Conservation (phyloP, 306 rosid genomes). For the Dalbergia oliveri region DNA sequence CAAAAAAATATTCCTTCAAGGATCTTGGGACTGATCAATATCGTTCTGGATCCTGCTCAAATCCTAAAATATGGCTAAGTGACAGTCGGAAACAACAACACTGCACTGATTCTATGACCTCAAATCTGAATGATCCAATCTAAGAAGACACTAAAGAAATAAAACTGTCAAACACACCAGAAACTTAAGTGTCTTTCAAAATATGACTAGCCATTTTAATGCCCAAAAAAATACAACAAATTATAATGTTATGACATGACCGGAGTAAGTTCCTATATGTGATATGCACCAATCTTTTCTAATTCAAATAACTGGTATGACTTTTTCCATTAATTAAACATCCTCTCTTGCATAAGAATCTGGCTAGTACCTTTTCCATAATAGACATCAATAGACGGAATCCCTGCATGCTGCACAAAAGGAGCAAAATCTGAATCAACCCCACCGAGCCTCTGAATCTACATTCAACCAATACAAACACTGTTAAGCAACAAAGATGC, state of each 20-base stretch:
- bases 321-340: background rate
- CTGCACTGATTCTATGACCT: slow-evolving; percentile 11
- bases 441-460: slow-evolving; percentile 69
- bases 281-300: background rate
- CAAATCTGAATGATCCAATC: background rate
- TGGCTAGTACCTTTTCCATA: slow-evolving; percentile 63
- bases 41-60: slow-evolving; percentile 6
- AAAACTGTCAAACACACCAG: background rate
- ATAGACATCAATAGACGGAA: slow-evolving; percentile 73
- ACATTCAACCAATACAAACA: slow-evolving; percentile 48
- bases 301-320: background rate
- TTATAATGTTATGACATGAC: background rate
- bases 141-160: background rate
- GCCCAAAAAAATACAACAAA: background rate
- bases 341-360: background rate
- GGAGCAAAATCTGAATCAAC: slow-evolving; percentile 73
- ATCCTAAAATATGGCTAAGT: background rate
- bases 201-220: background rate
- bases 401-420: slow-evolving; percentile 75
- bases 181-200: slow-evolving; percentile 10
- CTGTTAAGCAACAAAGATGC: slow-evolving; percentile 1
- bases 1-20: slow-evolving; percentile 1
- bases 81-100: background rate
- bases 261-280: background rate
- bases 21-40: background rate